Conservation (phyloP, 2,329 filamentous ascomycete genomes). For the Didymella keratinophila region DNA sequence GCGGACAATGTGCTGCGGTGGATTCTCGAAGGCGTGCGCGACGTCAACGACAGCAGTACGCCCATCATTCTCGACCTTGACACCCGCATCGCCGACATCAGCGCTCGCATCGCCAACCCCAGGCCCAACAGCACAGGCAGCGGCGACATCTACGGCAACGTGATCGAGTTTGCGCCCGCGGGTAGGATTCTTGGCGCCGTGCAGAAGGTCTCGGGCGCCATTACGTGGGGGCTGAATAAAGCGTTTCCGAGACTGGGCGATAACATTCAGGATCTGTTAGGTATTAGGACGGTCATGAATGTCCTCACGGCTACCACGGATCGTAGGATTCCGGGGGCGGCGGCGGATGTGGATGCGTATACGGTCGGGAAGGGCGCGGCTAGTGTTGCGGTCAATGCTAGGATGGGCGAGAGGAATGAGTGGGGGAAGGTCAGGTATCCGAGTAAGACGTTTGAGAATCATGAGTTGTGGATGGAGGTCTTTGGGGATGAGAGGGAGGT, state of each 20-base stretch:
- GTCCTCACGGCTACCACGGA: slow-evolving; percentile 45
- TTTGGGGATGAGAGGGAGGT: slow-evolving; percentile 26
- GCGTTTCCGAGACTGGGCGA: slow-evolving; percentile 38
- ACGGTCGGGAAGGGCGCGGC: slow-evolving; percentile 27
- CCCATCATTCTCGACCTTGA: slow-evolving; percentile 33
- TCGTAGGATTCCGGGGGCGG: slow-evolving; percentile 41
- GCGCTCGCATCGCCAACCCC: slow-evolving; percentile 23
- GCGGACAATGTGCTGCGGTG: slow-evolving; percentile 43
- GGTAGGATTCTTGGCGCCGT: slow-evolving; percentile 32
- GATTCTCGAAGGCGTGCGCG: slow-evolving; percentile 39
- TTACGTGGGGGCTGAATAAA: slow-evolving; percentile 29
- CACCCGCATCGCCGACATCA: slow-evolving; percentile 25
- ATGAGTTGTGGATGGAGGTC: slow-evolving; percentile 37
- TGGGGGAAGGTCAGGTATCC: slow-evolving; percentile 37
- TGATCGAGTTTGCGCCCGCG: slow-evolving; percentile 40
- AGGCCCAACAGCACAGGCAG: slow-evolving; percentile 30
- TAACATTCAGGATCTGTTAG: slow-evolving; percentile 38
- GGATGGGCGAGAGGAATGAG: slow-evolving; percentile 30
- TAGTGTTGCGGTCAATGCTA: slow-evolving; percentile 27
- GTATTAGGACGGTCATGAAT: slow-evolving; percentile 38
- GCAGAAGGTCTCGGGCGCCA: slow-evolving; percentile 21
- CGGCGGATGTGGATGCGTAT: slow-evolving; percentile 37
- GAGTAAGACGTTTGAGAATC: slow-evolving; percentile 42
- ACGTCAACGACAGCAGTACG: slow-evolving; percentile 16
- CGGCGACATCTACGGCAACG: slow-evolving; percentile 46